Evolutionary conservation across 805 yeast species (phyloP).

Genomic region (Myxozyma udenii): DNA sequence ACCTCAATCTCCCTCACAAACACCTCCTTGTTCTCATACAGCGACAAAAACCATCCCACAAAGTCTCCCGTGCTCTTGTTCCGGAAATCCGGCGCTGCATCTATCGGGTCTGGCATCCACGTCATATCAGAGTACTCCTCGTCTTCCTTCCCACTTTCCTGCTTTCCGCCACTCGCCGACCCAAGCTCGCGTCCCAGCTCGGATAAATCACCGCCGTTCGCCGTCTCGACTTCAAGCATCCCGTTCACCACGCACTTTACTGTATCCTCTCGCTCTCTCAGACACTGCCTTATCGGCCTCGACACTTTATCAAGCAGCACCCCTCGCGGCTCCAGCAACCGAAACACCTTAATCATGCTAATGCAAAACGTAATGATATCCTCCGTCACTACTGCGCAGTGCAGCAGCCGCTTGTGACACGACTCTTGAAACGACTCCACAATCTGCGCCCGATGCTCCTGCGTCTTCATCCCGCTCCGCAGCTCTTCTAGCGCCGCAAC

Average conservation of each 20-base stretch:
- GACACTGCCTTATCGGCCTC: conserved; percentile 67
- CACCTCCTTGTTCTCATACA: conserved; percentile 65
- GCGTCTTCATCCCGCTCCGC: conserved; percentile 47
- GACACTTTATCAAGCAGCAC: conserved; percentile 75
- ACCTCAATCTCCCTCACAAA: conserved; percentile 64
- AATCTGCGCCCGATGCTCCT: conserved; percentile 50
- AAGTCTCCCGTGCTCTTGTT: conserved; percentile 48
- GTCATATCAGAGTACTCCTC: conserved; percentile 50
- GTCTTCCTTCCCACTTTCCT: conserved; percentile 20
- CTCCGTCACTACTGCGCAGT: conserved; percentile 76
- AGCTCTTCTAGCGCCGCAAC: conserved; percentile 56
- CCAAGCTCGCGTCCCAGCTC: conserved; percentile 44
- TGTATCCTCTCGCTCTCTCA: conserved; percentile 72
- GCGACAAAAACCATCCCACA: conserved; percentile 66
- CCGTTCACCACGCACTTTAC: conserved; percentile 69
- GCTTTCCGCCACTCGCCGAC: conserved; percentile 8
- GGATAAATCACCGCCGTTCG: conserved; percentile 50
- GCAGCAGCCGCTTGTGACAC: conserved; percentile 52
- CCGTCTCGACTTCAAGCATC: conserved; percentile 48
- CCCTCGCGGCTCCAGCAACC: conserved; percentile 81
- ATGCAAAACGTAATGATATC: conserved; percentile 69
- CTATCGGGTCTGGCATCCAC: conserved; percentile 86
- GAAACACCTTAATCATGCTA: conserved; percentile 65
- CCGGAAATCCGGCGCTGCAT: conserved; percentile 78
- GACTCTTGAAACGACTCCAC: conserved; percentile 50